Evolutionary conservation across 164 flowering plant genomes (phyloP), one percentile per base, ranked within the genome.

Genomic region (Tetracentron sinense): DNA sequence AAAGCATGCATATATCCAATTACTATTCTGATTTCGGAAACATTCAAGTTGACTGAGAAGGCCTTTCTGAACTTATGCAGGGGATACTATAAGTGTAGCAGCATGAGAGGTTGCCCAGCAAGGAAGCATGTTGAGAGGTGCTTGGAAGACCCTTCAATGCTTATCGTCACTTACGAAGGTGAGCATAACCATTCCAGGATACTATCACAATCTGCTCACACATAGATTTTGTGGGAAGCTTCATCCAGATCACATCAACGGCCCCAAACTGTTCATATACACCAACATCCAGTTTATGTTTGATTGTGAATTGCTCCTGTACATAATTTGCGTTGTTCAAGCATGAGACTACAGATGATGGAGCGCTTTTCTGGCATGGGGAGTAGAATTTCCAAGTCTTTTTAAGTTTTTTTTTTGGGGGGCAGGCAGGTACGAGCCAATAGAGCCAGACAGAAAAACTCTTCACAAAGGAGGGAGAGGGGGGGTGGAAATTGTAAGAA

Each of bases 91-190:
- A 91, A 91, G 66, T 91, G 97, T 70, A 91, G 97, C 79, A 89
- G 90, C 79, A 81, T 84, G 87, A 82, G 96, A 73, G 97, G 97
- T 33, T 91, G 97, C 71, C 97, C 96, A 1, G 96, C 97, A 25
- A 87, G 97, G 76, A 91, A 91, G 77, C 97, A 91, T 66, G 97
- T 91, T 4, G 97, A 91, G 79, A 78, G 97, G 74, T 85, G 90
- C 81, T 75, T 85, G 78, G 96, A 89, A 65, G 97, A 89, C 0
- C 83, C 97, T 14, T 64, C 90, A 31, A 91, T 91, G 97, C 90
- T 91, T 3, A 78, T 83, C 27, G 97, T 91, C 26, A 91, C 97
- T 46, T 91, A 91, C 55, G 97, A 91, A 80, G 94, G 90, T 26
- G 96, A 91, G 69, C 97, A 91, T 75, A 87, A 84, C 73, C 97